A percentile compares a stretch with the other conserved stretches of the same genome.
phyloP scores from a whole-genome alignment of 768 basidiomycete genomes.

The Boletus rubropictus region DNA sequence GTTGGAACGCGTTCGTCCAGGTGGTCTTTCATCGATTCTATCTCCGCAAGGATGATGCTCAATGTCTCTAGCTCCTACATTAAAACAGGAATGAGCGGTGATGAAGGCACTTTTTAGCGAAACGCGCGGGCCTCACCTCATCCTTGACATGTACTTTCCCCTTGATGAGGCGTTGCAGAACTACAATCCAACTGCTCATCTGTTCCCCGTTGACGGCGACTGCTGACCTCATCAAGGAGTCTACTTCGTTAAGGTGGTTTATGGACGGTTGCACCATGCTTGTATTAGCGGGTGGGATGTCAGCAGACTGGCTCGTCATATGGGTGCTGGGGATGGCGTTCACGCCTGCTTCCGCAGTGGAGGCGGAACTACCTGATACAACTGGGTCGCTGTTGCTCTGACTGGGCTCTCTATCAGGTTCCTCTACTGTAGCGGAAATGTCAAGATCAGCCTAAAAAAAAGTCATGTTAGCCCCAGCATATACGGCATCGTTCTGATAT shows the following conservation, averaged over 20 bases:
- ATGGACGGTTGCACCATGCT: background rate
- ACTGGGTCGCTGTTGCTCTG: slow-evolving; percentile 2
- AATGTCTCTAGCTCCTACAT: slow-evolving; percentile 23
- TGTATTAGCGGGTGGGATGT: background rate
- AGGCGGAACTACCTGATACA: background rate
- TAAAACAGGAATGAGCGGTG: background rate
- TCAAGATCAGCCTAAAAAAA: slow-evolving; percentile 13
- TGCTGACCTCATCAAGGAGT: background rate
- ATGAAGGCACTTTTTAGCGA: background rate
- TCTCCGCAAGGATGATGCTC: slow-evolving; percentile 27
- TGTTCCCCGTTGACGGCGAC: slow-evolving; percentile 3
- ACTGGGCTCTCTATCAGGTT: slow-evolving; percentile 3
- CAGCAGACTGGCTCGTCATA: slow-evolving; percentile 19
- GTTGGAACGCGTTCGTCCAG: slow-evolving; percentile 2
- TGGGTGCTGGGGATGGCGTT: slow-evolving; percentile 14
- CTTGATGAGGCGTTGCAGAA: slow-evolving; percentile 30
- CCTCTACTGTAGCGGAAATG: slow-evolving; percentile 4
- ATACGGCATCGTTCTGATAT: background rate
- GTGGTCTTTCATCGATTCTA: slow-evolving; percentile 22
- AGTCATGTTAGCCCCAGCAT: background rate
- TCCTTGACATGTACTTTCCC: slow-evolving; percentile 22
- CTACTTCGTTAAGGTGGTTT: background rate
- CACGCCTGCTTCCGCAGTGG: background rate
- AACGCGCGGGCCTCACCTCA: slow-evolving; percentile 10
- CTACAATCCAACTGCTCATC: slow-evolving; percentile 15